These are phyloP conservation scores for Patellaria atrata DNA, from an alignment of 495 filamentous ascomycete genomes.

Conservation along the genomic window DNA sequence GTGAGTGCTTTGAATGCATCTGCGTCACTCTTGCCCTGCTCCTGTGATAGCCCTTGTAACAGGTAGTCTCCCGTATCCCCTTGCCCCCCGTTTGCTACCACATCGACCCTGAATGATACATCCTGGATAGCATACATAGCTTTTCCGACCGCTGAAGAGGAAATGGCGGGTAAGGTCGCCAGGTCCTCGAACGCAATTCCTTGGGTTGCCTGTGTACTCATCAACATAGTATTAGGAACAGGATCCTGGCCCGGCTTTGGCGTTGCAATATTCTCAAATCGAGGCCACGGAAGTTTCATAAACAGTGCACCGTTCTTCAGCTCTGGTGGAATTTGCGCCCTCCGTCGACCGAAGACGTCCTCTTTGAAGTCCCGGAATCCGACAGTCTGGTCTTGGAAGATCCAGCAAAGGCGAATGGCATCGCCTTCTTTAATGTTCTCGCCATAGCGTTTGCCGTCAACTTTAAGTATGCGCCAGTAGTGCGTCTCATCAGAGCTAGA, in stretches of 20 bases:
- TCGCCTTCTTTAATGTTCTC: conserved; percentile 3
- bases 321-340: neutral
- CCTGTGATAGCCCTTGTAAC: neutral
- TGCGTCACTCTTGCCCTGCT: no score
- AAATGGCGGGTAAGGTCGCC: neutral
- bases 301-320: neutral
- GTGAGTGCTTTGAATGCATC: no score
- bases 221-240: neutral
- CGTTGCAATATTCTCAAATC: neutral
- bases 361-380: conserved; percentile 1
- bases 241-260: neutral
- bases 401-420: conserved; percentile 1
- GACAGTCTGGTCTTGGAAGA: neutral
- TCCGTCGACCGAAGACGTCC: conserved; percentile 1
- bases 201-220: neutral
- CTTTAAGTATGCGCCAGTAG: conserved; percentile 1
- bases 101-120: conserved; percentile 1
- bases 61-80: conserved; percentile 2
- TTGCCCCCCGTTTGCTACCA: neutral
- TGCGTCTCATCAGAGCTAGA: neutral
- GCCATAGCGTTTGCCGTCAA: no score
- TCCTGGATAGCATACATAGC: conserved; percentile 1
- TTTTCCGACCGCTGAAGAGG: neutral
- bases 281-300: neutral
- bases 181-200: neutral